A percentile compares a stretch with the other conserved stretches of the same genome.
phyloP scores from a whole-genome alignment of 1,284 basidiomycete species.

The Singerocomus inundabilis region DNA sequence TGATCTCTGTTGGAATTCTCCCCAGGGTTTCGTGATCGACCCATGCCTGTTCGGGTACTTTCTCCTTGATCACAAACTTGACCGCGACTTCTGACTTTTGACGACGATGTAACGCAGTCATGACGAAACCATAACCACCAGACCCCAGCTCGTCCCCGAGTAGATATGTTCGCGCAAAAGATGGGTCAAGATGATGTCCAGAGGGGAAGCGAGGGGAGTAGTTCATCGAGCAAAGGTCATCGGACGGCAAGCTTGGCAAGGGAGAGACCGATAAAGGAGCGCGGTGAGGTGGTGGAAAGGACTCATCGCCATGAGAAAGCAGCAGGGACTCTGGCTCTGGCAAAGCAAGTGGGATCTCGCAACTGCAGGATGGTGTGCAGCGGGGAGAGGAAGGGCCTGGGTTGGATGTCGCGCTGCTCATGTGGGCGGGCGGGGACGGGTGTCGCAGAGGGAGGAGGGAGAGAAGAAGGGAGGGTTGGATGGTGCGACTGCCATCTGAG shows the following conservation, averaged over 20 bases:
- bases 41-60: conserved; percentile 80
- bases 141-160: conserved; percentile 82
- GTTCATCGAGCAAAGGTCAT: conserved; percentile 34
- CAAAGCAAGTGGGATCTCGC: not conserved
- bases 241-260: not conserved
- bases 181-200: conserved; percentile 60
- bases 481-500: conserved; percentile 8
- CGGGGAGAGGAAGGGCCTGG: not conserved
- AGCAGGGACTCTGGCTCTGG: conserved; percentile 26
- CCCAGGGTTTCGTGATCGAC: conserved; percentile 62
- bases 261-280: conserved; percentile 1
- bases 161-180: conserved; percentile 66
- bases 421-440: conserved; percentile 2
- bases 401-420: not conserved
- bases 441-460: conserved; percentile 5
- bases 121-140: conserved; percentile 92
- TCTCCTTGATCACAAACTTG: conserved; percentile 89
- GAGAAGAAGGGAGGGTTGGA: not conserved
- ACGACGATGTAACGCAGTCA: conserved; percentile 64
- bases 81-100: conserved; percentile 76
- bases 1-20: conserved; percentile 76
- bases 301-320: conserved; percentile 15
- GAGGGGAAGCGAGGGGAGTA: conserved; percentile 61
- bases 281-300: conserved; percentile 2
- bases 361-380: not conserved